Conservation (phyloP, 2,329 filamentous ascomycete genomes). For the Purpureocillium lavendulum region DNA sequence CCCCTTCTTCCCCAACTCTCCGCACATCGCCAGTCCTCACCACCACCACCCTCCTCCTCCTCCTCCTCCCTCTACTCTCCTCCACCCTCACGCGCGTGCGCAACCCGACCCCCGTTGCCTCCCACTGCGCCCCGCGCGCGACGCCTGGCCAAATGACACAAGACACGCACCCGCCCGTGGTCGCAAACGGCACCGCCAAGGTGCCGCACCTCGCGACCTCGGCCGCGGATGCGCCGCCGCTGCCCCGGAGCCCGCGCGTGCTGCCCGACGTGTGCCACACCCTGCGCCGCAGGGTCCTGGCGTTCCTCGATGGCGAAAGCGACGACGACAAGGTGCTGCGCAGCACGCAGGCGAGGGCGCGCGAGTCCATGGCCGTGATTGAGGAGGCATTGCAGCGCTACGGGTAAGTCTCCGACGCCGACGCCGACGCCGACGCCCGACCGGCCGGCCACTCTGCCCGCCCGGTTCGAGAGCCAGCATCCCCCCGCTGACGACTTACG, state of each 20-base stretch:
- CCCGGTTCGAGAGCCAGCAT: no score
- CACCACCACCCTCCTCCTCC: no score
- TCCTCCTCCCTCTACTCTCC: no score
- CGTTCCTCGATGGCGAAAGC: constrained; percentile 54
- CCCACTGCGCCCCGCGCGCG: not conserved
- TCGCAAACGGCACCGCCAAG: constrained; percentile 2
- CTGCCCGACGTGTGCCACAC: constrained; percentile 37
- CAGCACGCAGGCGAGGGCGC: constrained; percentile 66
- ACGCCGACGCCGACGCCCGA: no score
- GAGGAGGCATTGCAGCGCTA: constrained; percentile 69
- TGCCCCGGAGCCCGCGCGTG: constrained; percentile 7
- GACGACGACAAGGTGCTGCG: constrained; percentile 48
- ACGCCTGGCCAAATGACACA: constrained; percentile 1
- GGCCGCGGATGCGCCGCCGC: not conserved
- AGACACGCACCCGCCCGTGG: not conserved
- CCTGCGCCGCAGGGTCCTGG: constrained; percentile 51
- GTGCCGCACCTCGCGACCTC: not conserved
- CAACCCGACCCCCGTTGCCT: no score
- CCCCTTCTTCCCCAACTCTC: no score
- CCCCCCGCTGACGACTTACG: constrained; percentile 8
- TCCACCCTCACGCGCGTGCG: no score
- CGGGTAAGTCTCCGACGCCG: constrained; percentile 41
- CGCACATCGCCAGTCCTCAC: no score
- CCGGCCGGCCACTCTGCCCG: no score
- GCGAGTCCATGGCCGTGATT: constrained; percentile 64